Evolutionary conservation across 1,284 basidiomycete genomes (phyloP).

Genomic region (Naganishia liquefaciens): DNA sequence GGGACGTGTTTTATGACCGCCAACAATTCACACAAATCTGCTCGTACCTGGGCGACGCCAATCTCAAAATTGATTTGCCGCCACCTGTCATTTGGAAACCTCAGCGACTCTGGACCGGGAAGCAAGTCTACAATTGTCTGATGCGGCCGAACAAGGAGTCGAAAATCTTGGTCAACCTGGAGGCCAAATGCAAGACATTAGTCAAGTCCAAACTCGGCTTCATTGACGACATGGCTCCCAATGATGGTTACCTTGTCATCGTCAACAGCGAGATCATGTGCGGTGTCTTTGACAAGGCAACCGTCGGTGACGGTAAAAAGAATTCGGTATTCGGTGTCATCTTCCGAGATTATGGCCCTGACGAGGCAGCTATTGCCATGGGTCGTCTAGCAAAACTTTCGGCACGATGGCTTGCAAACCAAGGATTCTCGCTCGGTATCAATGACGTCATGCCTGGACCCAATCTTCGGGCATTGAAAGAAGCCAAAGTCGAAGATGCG

Average conservation of each 20-base stretch:
- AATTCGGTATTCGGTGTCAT: conserved; percentile 99
- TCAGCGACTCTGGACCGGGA: conserved; percentile 92
- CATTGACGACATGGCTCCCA: conserved; percentile 83
- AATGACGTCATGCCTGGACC: conserved; percentile 98
- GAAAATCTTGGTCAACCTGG: conserved; percentile 88
- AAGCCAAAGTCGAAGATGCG: conserved; percentile 81
- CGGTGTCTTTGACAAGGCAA: conserved; percentile 98
- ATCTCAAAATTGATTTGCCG: conserved; percentile 90
- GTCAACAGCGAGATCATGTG: conserved; percentile 99
- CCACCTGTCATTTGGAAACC: conserved; percentile 95
- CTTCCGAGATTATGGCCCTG: conserved; percentile 91
- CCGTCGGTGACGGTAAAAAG: conserved; percentile 97
- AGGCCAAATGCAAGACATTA: conserved; percentile 92
- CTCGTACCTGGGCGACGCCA: conserved; percentile 89
- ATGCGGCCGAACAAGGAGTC: conserved; percentile 90
- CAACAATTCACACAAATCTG: conserved; percentile 95
- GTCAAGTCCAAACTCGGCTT: conserved; percentile 63
- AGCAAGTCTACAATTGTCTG: conserved; percentile 94
- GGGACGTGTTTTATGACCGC: conserved; percentile 91
- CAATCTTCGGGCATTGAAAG: conserved; percentile 76
- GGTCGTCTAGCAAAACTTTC: conserved; percentile 93
- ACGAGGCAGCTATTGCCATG: conserved; percentile 95
- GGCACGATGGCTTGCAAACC: conserved; percentile 93
- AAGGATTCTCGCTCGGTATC: conserved; percentile 97
- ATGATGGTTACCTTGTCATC: conserved; percentile 97